phyloP scores from a whole-genome alignment of 192 early-diverging fungal species.

The Podila verticillata region DNA sequence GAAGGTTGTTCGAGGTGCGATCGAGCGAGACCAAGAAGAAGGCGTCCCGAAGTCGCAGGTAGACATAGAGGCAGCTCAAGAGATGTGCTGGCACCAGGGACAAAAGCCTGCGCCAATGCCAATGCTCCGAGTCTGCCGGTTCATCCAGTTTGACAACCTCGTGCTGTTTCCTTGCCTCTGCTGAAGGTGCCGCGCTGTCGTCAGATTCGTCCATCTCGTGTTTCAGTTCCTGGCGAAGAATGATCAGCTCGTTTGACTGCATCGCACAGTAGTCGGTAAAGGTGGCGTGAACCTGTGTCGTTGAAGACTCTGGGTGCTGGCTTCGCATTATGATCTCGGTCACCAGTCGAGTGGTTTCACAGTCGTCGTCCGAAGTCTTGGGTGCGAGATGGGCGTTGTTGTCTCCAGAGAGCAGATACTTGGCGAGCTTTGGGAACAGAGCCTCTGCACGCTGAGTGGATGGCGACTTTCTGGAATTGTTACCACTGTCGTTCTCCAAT shows the following conservation, averaged over 20 bases:
- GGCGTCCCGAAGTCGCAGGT: slow-evolving; percentile 35
- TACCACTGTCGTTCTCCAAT: background rate
- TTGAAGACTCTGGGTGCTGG: background rate
- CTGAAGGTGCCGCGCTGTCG: background rate
- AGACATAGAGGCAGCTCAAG: slow-evolving; percentile 32
- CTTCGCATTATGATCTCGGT: slow-evolving; percentile 26
- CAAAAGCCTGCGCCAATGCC: slow-evolving; percentile 17
- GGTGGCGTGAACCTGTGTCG: background rate
- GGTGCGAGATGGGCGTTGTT: slow-evolving; percentile 14
- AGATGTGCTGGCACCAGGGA: slow-evolving; percentile 30
- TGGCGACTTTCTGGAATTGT: background rate
- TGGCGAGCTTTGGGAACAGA: slow-evolving; percentile 19
- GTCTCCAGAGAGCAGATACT: slow-evolving; percentile 19
- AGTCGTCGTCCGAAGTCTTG: slow-evolving; percentile 38
- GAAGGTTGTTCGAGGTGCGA: background rate
- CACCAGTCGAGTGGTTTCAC: slow-evolving; percentile 30
- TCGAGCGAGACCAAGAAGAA: slow-evolving; percentile 23
- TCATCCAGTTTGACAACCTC: background rate
- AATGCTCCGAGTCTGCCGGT: background rate
- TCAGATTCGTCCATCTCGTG: background rate
- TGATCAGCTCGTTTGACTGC: slow-evolving; percentile 39
- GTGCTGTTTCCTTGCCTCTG: background rate
- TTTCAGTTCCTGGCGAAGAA: slow-evolving; percentile 25
- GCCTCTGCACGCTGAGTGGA: background rate
- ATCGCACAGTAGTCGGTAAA: slow-evolving; percentile 43